A percentile compares a stretch with the other conserved stretches of the same genome.
Conservation (phyloP, 768 basidiomycete species). For the Pleurotus tuber-regium region DNA sequence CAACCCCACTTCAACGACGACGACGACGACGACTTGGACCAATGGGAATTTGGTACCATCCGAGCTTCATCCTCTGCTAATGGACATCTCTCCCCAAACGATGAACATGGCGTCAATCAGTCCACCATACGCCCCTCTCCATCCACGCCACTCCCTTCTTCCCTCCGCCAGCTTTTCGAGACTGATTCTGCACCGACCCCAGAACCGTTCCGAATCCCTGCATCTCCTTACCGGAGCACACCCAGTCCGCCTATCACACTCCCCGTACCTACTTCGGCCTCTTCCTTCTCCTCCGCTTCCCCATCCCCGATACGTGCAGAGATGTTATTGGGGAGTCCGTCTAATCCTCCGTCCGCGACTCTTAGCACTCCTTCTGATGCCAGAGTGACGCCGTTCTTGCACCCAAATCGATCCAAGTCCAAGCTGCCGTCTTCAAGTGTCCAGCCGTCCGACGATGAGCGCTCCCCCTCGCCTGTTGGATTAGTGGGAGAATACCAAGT, state of each 20-base stretch:
- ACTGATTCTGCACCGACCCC: slow-evolving; percentile 36
- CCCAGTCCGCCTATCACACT: slow-evolving; percentile 21
- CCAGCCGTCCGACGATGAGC: slow-evolving; percentile 4
- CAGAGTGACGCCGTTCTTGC: slow-evolving; percentile 2
- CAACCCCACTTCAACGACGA: slow-evolving; percentile 17
- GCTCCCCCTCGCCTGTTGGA: not conserved
- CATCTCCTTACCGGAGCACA: slow-evolving; percentile 22
- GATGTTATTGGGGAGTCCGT: not conserved
- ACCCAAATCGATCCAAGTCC: slow-evolving; percentile 1
- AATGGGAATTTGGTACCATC: slow-evolving; percentile 80
- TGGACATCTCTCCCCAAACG: slow-evolving; percentile 15
- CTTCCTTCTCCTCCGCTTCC: slow-evolving; percentile 8
- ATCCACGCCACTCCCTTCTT: slow-evolving; percentile 64
- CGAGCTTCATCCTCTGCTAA: slow-evolving; percentile 36
- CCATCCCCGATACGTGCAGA: slow-evolving; percentile 13
- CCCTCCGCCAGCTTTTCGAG: slow-evolving; percentile 78
- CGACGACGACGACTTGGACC: slow-evolving; percentile 32
- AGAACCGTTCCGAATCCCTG: slow-evolving; percentile 40
- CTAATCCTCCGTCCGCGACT: not conserved
- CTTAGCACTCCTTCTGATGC: not conserved
- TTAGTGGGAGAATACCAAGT: not conserved
- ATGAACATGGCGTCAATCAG: slow-evolving; percentile 27
- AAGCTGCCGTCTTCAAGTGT: not conserved
- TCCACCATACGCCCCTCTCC: slow-evolving; percentile 50
- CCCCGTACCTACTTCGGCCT: slow-evolving; percentile 10